phyloP scores from a whole-genome alignment of 2,329 filamentous ascomycete species.

The Paecilomyces dactylethromorphus region DNA sequence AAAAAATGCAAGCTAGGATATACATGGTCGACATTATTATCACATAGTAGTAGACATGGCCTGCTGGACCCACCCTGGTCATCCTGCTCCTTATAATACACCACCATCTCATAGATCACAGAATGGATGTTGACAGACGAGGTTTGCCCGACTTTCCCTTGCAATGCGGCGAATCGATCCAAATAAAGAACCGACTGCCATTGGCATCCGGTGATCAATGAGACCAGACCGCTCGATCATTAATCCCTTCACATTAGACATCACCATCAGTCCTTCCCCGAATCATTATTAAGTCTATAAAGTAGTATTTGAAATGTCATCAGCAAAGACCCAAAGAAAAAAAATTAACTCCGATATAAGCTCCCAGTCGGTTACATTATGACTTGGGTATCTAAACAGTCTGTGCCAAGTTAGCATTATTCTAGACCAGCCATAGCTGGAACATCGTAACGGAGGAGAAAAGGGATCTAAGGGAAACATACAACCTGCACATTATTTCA shows the following conservation, averaged over 20 bases:
- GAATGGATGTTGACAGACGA: neutral
- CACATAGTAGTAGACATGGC: neutral
- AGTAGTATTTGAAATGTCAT: neutral
- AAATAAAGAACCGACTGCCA: neutral
- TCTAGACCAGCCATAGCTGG: neutral
- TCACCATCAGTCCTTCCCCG: neutral
- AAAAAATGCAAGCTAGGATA: neutral
- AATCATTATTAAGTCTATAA: neutral
- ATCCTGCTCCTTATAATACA: neutral
- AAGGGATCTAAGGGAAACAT: neutral
- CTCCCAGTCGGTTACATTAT: neutral
- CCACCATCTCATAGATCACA: neutral
- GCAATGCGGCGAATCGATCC: neutral
- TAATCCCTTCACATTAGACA: neutral
- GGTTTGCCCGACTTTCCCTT: neutral
- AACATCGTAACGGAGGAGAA: neutral
- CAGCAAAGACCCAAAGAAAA: neutral
- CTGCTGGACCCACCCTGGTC: neutral
- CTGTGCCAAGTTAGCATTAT: neutral
- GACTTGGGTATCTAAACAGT: neutral
- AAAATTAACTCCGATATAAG: neutral
- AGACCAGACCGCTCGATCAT: neutral
- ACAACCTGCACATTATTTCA: neutral
- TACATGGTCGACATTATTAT: neutral
- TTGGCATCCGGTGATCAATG: neutral